These are phyloP conservation scores for Schrenkiella parvula DNA, from an alignment of 345 rosid species.

Conservation along the genomic window DNA sequence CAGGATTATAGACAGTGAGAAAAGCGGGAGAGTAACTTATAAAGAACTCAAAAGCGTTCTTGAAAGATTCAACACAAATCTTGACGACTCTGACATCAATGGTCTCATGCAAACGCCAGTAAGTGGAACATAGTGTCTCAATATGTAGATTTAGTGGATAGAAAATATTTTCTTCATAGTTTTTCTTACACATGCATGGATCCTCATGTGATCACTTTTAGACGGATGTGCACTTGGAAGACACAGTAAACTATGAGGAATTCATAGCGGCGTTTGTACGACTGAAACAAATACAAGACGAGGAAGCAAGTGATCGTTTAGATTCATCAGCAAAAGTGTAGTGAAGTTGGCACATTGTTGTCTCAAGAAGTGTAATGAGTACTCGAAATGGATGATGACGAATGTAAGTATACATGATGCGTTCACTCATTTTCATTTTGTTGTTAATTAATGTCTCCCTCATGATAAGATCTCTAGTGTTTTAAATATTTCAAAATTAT, in stretches of 20 bases:
- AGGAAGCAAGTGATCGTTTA: constrained; percentile 52
- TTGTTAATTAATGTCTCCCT: neutral
- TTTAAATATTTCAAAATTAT: neutral
- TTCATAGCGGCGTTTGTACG: constrained; percentile 64
- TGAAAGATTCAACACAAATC: constrained; percentile 55
- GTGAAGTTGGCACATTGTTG: constrained; percentile 50
- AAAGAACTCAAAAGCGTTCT: constrained; percentile 80
- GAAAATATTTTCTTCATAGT: neutral
- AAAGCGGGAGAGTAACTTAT: constrained; percentile 62
- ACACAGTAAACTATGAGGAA: constrained; percentile 71
- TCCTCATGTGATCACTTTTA: constrained; percentile 29
- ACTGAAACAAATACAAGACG: constrained; percentile 53
- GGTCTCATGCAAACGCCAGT: constrained; percentile 66
- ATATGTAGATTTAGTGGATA: neutral
- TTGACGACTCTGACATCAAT: constrained; percentile 60
- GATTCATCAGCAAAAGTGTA: constrained; percentile 44
- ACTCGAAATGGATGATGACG: constrained; percentile 59
- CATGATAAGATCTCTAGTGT: neutral
- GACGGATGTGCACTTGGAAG: constrained; percentile 70
- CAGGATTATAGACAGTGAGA: constrained; percentile 66
- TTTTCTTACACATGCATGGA: neutral
- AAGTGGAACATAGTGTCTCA: constrained; percentile 24
- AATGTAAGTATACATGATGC: constrained; percentile 46
- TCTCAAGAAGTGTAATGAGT: constrained; percentile 50
- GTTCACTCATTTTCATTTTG: neutral